Conservation (phyloP, 176 grass and related monocot genomes). For the Eleusine indica region DNA sequence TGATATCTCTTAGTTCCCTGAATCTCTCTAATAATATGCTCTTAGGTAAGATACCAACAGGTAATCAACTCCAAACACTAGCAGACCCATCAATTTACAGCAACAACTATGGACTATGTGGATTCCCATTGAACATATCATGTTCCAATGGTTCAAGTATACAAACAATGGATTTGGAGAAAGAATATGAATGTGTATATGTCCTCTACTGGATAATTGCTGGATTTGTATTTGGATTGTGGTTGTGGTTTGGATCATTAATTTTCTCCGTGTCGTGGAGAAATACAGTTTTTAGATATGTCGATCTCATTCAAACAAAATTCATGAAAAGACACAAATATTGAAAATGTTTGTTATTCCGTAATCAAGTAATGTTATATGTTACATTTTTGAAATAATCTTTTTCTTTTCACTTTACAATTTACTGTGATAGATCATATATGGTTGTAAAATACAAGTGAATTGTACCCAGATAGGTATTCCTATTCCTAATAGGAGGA, state of each 20-base stretch:
- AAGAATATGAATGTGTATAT: constrained; percentile 18
- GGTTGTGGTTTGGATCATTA: constrained; percentile 33
- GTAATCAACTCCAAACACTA: constrained; percentile 31
- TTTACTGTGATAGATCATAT: no score
- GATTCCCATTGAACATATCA: background rate
- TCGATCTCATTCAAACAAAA: constrained; percentile 27
- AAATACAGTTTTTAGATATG: background rate
- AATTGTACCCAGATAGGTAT: no score
- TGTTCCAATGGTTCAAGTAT: background rate
- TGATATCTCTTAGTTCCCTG: constrained; percentile 1
- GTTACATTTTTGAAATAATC: background rate
- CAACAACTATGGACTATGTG: constrained; percentile 32
- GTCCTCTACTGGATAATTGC: constrained; percentile 20
- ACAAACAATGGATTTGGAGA: background rate
- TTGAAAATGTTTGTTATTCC: background rate
- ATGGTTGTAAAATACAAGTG: no score
- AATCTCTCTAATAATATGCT: constrained; percentile 22
- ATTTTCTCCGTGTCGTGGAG: constrained; percentile 8
- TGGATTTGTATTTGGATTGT: constrained; percentile 29
- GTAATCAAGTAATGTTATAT: background rate
- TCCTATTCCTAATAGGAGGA: no score
- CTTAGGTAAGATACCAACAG: constrained; percentile 13
- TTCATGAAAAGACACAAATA: background rate
- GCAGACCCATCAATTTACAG: constrained; percentile 28
- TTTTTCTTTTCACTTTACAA: no score